Percentiles rank a stretch among this genome's conserved stretches.
These are phyloP conservation scores for Trichoderma reesei DNA, from an alignment of 495 filamentous ascomycete genomes.

Conservation along the genomic window DNA sequence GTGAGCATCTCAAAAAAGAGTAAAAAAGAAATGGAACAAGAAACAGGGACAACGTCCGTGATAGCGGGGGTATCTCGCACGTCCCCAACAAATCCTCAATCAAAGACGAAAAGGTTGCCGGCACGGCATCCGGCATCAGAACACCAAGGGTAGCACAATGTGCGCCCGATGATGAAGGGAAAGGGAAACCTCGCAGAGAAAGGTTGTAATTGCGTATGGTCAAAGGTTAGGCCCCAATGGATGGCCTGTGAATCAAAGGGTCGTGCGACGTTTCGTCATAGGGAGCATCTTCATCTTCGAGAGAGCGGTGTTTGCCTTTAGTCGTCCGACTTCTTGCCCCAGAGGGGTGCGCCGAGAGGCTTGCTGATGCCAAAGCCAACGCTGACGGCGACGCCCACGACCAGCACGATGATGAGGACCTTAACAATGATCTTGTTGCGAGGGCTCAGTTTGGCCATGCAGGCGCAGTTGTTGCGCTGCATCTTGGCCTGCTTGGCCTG, in stretches of 20 bases:
- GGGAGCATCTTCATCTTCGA: not conserved
- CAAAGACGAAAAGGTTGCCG: too few species aligned
- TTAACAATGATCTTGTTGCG: slow-evolving; percentile 37
- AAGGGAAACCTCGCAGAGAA: not conserved
- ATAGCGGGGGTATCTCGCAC: too few species aligned
- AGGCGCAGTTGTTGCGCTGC: slow-evolving; percentile 33
- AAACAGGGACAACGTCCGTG: not conserved
- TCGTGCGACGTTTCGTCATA: not conserved
- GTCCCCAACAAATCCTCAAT: too few species aligned
- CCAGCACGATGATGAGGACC: slow-evolving; percentile 31
- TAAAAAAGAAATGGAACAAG: not conserved
- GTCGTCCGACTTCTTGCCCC: slow-evolving; percentile 16
- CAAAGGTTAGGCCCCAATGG: not conserved
- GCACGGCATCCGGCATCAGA: not conserved
- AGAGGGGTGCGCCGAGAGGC: slow-evolving; percentile 37
- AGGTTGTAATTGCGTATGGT: not conserved
- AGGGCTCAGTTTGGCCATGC: slow-evolving; percentile 34
- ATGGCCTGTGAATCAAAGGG: not conserved
- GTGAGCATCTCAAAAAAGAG: not conserved
- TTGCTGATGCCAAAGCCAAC: slow-evolving; percentile 43
- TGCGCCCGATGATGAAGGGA: not conserved
- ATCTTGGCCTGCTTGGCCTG: slow-evolving; percentile 39
- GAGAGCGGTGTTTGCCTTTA: not conserved
- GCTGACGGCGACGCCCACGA: slow-evolving; percentile 37
- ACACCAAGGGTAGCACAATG: not conserved